Evolutionary conservation across 371 early-diverging fungal species (phyloP), one percentile per base, ranked within the genome.

Genomic region (Mycotypha africana): DNA sequence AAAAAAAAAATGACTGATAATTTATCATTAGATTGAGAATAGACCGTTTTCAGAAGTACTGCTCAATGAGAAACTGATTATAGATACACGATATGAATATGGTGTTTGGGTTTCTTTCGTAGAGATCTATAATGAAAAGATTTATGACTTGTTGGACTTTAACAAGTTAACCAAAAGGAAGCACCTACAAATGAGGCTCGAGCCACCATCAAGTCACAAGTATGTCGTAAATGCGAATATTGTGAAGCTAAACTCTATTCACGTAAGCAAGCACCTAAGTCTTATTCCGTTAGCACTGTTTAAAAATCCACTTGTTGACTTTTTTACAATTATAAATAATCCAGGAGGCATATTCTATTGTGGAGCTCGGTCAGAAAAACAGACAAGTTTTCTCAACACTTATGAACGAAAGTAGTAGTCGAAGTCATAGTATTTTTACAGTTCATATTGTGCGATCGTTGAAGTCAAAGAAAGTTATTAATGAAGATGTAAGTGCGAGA

Each of bases 51-150:
- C n/a, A n/a, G n/a, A n/a, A n/a, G n/a, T n/a, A n/a, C n/a, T n/a
- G n/a, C n/a, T n/a, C n/a, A n/a, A n/a, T n/a, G n/a, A n/a, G n/a
- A n/a, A n/a, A n/a, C n/a, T n/a, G n/a, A n/a, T n/a, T n/a, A n/a
- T n/a, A n/a, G 28, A 28, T 28, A 28, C 62, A n/a, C 69, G 73
- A 16, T 82, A 70, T 63, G 77, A 75, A 44, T 88, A 84, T 53
- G 65, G 82, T 16, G 70, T 86, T 12, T 85, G 84, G 74, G 71
- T 85, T 26, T 86, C 87, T 4, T 88, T 82, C 62, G 73, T 82
- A 15, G 92, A 94, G 54, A 76, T 94, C 12, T 91, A 91, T 55
- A 88, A 84, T 38, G 93, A 92, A 56, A 79, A 82, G 45, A 73
- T 92, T 0, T 87, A 81, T 53, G 95, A 94, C 55, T 67, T 94